Evolutionary conservation across 805 yeast genomes (phyloP), one percentile per base, ranked within the genome.

Genomic region (Hanseniaspora mollemarum): DNA sequence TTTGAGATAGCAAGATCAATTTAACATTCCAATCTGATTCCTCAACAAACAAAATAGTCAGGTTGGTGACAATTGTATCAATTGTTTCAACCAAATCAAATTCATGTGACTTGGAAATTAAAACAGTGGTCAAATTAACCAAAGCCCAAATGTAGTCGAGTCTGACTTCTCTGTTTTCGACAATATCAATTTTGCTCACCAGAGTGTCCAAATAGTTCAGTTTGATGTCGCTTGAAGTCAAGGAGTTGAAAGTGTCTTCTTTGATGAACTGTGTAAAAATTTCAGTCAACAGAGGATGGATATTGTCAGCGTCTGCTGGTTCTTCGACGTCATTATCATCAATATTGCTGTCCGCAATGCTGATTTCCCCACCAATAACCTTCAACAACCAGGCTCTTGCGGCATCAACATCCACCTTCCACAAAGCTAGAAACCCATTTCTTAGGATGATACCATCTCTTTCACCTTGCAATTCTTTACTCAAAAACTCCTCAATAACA

Each of bases 1-100:
- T 48, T 48, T 48, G 51, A 5, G 51, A 48, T 61, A 92, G 73
- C 19, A 94, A 92, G 60, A 90, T 88, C 57, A 92, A 75, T 67
- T 94, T 94, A 59, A 90, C 88, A 62, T 88, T 92, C 69, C 85
- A 88, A 67, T 92, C 97, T n/a, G 95, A 75, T 63, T 87, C 97
- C 62, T 83, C 85, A 58, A 81, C 80, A 31, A 96, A 94, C 58
- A 92, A 73, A 53, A 86, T 95, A 54, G 90, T 80, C 60, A 87
- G 83, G 65, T 87, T 87, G 51, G 79, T 67, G 36, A 95, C 97
- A 25, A 48, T 48, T 13, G 32, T 40, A 18, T 48, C 45, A n/a
- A 48, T 48, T 4, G 51, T 48, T 48, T 39, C 45, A 32, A 48
- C 28, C 19, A 48, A 40, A 19, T 48, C 51, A 15, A 95, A 92